Evolutionary conservation across 352 stramenopile species (phyloP), one percentile per base, ranked within the genome.

Genomic region (Phytophthora megakarya): DNA sequence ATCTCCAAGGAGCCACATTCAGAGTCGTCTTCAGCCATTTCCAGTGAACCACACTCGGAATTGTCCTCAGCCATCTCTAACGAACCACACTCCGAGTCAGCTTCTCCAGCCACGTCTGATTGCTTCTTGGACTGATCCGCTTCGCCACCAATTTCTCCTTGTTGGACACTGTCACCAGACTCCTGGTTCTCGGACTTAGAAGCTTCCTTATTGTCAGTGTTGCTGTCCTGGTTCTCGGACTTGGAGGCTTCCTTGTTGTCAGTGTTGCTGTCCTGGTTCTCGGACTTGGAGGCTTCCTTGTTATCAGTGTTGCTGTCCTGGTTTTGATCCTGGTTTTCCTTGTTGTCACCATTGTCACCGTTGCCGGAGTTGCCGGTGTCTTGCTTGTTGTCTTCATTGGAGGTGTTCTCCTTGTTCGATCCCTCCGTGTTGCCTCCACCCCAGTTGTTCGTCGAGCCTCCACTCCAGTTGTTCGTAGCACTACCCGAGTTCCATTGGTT

Each of bases 1-100:
- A 74, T 58, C n/a, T 78, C 66, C 10, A 76, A 47, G 6, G 68
- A 72, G 0, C 53, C 62, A 38, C 56, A 74, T 50, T 70, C 66
- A 1, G 58, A 72, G 12, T 65, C 60, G n/a, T 61, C 54, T 21
- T 68, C 67, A 15, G 61, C 61, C 40, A 71, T 55, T 21, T 71
- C 67, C 3, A 67, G 52, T 3, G 57, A 72, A 0, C 50, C 58
- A 23, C 58, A 73, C 23, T 64, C 54, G 3, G 49, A 63, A 50
- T 63, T 44, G 15, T 59, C 44, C 15, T 59, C 59, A 3, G 56
- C 64, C 38, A 67, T 68, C 15, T 67, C 67, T 5, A 73, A 49
- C 2, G 52, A 66, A 1, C 52, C 67, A 35, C 61, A 70, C 42
- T 73, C 66, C 4, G 67, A 69, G 40, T 72, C 66, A 12, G 30